A percentile compares a stretch with the other conserved stretches of the same genome.
Evolutionary conservation across 2,329 filamentous ascomycete genomes (phyloP).

Genomic region (Pseudocercospora eumusae): DNA sequence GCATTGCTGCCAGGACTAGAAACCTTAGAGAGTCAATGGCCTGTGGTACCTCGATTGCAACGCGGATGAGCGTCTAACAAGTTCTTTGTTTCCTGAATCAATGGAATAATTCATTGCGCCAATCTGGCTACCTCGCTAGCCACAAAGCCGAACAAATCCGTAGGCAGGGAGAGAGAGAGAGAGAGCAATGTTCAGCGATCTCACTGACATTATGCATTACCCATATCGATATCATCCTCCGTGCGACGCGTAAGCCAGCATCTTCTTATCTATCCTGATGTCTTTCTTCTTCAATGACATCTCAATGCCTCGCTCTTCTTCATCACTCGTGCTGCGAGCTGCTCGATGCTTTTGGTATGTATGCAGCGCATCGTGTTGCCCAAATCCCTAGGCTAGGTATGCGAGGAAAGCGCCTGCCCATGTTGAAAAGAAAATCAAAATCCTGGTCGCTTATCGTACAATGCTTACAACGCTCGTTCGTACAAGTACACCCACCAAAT

Average conservation of each 20-base stretch:
- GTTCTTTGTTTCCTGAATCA: too few relatives aligned
- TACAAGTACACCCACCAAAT: slow-evolving; percentile 9
- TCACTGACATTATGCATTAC: slow-evolving; percentile 1
- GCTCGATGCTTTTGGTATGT: not conserved
- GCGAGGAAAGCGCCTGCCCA: not conserved
- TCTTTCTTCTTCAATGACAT: not conserved
- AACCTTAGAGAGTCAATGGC: too few relatives aligned
- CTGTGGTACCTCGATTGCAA: too few relatives aligned
- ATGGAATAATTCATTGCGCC: too few relatives aligned
- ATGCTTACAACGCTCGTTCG: not conserved
- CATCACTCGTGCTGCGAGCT: slow-evolving; percentile 5
- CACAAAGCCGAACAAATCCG: too few relatives aligned
- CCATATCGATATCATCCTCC: not conserved
- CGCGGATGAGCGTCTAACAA: too few relatives aligned
- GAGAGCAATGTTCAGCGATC: not conserved
- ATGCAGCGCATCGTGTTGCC: not conserved
- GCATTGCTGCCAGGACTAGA: too few relatives aligned
- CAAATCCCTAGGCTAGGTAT: not conserved
- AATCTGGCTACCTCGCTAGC: too few relatives aligned
- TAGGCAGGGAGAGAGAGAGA: not conserved
- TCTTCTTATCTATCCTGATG: not conserved
- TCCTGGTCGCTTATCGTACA: not conserved
- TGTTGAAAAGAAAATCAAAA: not conserved
- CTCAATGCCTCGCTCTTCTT: not conserved
- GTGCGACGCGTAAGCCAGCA: not conserved